Conservation (phyloP, 2,329 filamentous ascomycete species). For the Fusarium sp. region DNA sequence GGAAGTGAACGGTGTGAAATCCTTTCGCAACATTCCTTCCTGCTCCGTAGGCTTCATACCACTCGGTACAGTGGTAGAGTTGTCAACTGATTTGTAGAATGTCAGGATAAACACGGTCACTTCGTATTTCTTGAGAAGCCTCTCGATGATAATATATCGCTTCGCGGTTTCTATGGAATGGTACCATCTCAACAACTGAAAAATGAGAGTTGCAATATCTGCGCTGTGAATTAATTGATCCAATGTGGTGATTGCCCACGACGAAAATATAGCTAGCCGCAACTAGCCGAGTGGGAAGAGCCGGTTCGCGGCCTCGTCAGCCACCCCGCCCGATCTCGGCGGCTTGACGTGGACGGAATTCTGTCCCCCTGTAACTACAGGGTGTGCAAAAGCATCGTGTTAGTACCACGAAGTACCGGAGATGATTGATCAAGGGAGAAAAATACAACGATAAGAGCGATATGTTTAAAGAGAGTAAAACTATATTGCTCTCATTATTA, state of each 20-base stretch:
- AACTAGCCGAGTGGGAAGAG: not conserved
- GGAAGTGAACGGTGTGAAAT: not conserved
- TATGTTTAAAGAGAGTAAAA: not conserved
- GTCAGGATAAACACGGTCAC: not conserved
- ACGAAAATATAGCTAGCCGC: not conserved
- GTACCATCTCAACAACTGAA: not conserved
- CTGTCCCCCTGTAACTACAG: not conserved
- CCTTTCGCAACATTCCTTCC: not conserved
- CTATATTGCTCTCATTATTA: not conserved
- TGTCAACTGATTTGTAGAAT: not conserved
- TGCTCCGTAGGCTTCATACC: too few species aligned
- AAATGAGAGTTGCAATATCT: not conserved
- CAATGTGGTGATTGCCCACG: too few species aligned
- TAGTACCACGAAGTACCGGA: not conserved
- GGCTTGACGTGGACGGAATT: not conserved
- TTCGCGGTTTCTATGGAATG: not conserved
- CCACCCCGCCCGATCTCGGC: not conserved
- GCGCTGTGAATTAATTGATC: not conserved
- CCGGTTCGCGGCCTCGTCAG: not conserved
- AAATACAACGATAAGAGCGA: not conserved
- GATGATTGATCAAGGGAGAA: not conserved
- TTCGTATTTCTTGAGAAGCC: not conserved
- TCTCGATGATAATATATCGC: not conserved
- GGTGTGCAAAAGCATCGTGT: not conserved
- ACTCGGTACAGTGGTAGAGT: not conserved